Percentiles rank a stretch among this genome's conserved stretches.
phyloP scores from a whole-genome alignment of 805 yeast genomes.

The Candida sanyiensis region DNA sequence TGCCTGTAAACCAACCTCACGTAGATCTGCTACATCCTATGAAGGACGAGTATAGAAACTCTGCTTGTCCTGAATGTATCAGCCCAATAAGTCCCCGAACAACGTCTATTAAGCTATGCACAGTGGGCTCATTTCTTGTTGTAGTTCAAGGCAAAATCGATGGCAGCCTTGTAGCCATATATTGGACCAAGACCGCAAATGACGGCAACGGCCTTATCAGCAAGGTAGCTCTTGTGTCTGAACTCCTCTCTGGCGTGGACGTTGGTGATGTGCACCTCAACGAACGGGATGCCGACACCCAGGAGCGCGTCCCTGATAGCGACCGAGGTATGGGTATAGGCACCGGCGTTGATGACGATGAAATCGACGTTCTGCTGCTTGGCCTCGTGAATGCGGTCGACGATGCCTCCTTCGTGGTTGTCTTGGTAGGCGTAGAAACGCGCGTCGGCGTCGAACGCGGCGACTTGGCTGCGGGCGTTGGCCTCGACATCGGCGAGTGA shows the following conservation, averaged over 20 bases:
- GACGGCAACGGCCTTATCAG: constrained; percentile 45
- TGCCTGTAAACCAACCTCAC: too few relatives aligned
- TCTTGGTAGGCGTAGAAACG: constrained; percentile 34
- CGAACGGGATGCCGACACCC: constrained; percentile 43
- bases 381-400: constrained; percentile 44
- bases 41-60: too few relatives aligned
- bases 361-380: constrained; percentile 32
- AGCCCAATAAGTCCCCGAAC: too few relatives aligned
- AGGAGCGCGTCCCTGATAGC: constrained; percentile 45
- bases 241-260: constrained; percentile 47
- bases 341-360: constrained; percentile 47
- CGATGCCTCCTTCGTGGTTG: constrained; percentile 42
- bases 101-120: not conserved
- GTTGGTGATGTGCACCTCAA: constrained; percentile 46
- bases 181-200: constrained; percentile 27
- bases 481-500: constrained; percentile 38
- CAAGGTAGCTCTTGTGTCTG: constrained; percentile 43
- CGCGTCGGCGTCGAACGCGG: constrained; percentile 24
- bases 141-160: constrained; percentile 26
- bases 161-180: constrained; percentile 26
- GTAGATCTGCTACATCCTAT: too few relatives aligned
- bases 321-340: constrained; percentile 47
- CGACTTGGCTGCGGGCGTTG: constrained; percentile 28
- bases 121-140: constrained; percentile 3
- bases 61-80: too few relatives aligned